Conservation (phyloP, 306 rosid genomes). For the Cicer arietinum region DNA sequence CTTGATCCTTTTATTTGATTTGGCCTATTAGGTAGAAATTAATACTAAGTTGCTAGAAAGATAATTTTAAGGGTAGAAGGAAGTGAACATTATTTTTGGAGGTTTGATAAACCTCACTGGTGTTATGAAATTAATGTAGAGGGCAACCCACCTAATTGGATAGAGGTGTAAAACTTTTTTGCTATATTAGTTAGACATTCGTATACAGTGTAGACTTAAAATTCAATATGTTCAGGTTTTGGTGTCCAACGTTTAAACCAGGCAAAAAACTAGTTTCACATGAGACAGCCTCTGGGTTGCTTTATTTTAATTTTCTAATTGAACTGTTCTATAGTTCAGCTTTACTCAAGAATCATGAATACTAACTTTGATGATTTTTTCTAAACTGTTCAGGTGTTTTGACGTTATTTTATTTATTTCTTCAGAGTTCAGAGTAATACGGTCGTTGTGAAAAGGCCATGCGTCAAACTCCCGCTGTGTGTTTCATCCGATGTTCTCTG, state of each 20-base stretch:
- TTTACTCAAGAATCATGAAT: constrained; percentile 6
- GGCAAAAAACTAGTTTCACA: neutral
- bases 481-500: neutral
- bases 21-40: constrained; percentile 1
- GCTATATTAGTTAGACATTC: neutral
- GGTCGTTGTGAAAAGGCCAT: neutral
- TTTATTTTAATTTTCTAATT: constrained; percentile 17
- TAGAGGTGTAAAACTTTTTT: neutral
- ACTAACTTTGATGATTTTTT: neutral
- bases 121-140: neutral
- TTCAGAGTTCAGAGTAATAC: constrained; percentile 2
- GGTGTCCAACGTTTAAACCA: constrained; percentile 3
- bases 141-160: neutral
- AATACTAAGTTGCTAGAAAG: constrained; percentile 1
- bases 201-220: neutral
- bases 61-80: neutral
- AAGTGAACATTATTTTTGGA: neutral
- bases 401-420: constrained; percentile 16
- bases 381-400: neutral
- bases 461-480: neutral
- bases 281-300: neutral
- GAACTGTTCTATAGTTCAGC: constrained; percentile 20
- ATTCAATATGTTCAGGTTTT: constrained; percentile 6
- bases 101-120: constrained; percentile 11
- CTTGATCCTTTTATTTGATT: neutral